Conservation (phyloP, 2,329 filamentous ascomycete genomes). For the Trichophyton mentagrophytes region DNA sequence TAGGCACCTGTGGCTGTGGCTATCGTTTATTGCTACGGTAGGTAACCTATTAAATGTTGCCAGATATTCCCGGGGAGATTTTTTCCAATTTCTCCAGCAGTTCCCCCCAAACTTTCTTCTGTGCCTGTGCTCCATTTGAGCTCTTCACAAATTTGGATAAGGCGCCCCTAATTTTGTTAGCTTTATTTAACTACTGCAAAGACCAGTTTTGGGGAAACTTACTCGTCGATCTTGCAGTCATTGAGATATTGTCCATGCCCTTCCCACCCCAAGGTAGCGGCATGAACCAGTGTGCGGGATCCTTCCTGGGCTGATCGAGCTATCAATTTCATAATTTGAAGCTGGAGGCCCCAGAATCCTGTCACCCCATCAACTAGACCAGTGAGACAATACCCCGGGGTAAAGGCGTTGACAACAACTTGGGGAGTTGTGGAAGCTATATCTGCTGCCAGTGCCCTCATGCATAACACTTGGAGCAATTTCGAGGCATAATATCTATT, state of each 20-base stretch:
- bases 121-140: background rate
- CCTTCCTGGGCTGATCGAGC: slow-evolving; percentile 34
- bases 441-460: background rate
- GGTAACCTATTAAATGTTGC: background rate
- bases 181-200: background rate
- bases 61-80: background rate
- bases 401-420: background rate
- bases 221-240: slow-evolving; percentile 2
- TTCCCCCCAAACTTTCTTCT: slow-evolving; percentile 5
- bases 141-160: slow-evolving; percentile 1
- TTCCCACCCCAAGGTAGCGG: slow-evolving; percentile 23
- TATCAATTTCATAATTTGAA: slow-evolving; percentile 12
- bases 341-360: background rate
- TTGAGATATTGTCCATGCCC: slow-evolving; percentile 32
- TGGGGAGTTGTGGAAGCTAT: background rate
- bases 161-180: background rate
- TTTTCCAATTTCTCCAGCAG: background rate
- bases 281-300: slow-evolving; percentile 28
- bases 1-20: background rate
- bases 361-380: background rate
- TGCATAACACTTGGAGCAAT: background rate
- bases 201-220: background rate
- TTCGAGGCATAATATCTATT: background rate
- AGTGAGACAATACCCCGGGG: background rate
- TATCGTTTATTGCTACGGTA: background rate